A percentile compares a stretch with the other conserved stretches of the same genome.
Evolutionary conservation across 163 green algal species (phyloP).

Genomic region (Chloromonas sp.): DNA sequence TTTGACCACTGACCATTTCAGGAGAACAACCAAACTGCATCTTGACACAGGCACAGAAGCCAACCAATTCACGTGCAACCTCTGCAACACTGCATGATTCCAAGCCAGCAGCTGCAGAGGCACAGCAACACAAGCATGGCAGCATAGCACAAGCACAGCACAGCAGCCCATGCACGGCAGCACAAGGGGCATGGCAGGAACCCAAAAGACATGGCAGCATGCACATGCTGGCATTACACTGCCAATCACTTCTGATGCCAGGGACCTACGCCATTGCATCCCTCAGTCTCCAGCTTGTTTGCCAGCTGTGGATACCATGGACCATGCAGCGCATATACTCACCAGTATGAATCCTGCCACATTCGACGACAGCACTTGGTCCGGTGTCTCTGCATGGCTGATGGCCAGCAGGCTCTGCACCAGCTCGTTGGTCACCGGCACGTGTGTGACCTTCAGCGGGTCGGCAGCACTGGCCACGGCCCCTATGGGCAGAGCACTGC

Average conservation of each 20-base stretch:
- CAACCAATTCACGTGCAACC: neutral
- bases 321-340: neutral
- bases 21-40: neutral
- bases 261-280: neutral
- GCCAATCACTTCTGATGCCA: neutral
- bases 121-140: neutral
- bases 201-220: neutral
- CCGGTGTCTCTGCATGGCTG: conserved; percentile 60
- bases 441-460: conserved; percentile 63
- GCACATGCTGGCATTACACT: neutral
- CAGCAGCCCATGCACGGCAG: neutral
- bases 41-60: neutral
- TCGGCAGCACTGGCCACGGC: conserved; percentile 52
- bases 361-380: conserved; percentile 69
- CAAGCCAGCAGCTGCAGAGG: neutral
- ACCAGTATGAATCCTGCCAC: conserved; percentile 89
- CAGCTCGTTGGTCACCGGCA: conserved; percentile 44
- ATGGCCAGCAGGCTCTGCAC: conserved; percentile 77
- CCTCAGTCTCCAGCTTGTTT: neutral
- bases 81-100: neutral
- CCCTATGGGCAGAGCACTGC: conserved; percentile 78
- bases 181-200: neutral
- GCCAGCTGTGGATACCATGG: neutral
- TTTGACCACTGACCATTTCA: too few relatives aligned
- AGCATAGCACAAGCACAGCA: neutral